Evolutionary conservation across 2,329 filamentous ascomycete genomes (phyloP), one percentile per base, ranked within the genome.

Genomic region (Hymenoscyphus occultus): DNA sequence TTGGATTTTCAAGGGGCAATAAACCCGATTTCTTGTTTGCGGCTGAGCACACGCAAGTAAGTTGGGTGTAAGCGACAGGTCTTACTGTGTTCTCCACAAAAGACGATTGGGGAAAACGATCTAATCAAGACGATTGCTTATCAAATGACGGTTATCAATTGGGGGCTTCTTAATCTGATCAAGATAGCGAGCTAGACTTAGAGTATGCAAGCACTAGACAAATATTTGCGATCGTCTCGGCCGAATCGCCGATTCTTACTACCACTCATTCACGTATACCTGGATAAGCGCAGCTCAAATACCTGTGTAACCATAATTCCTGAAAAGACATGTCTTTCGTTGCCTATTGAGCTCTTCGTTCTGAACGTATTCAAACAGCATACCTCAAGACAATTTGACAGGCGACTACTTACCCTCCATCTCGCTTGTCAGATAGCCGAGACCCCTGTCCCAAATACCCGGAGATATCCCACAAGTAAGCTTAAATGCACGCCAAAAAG

Each of bases 31-130:
- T n/a, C 32, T 56, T 12, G 16, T 58, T 58, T 58, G 56, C 32
- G 56, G 56, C 31, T 58, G 56, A 58, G 56, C 32, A 35, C 56
- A 6, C 22, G 35, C 16, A n/a, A 28, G 22, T 22, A 58, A 35
- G 22, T n/a, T 42, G 40, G 40, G 40, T 42, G n/a, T 42, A 16
- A 42, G 40, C 5, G 40, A 12, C 14, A 39, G 7, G 19, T 58
- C 56, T 58, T 58, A 58, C 56, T 58, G 56, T 58, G 56, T 39
- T 58, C 32, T 58, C 19, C 22, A 10, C 32, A 39, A 32, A 14
- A 3, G 16, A 16, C 10, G 32, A 58, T 39, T 10, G 16, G 5
- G 28, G 31, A 28, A 28, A 28, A 22, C 32, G 12, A 14, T 28
- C 14, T 14, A 58, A 16, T 6, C n/a, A 35, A 42, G 40, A 16